These are phyloP conservation scores for Hypoxylon rickii DNA, from an alignment of 495 filamentous ascomycete genomes.

Conservation along the genomic window DNA sequence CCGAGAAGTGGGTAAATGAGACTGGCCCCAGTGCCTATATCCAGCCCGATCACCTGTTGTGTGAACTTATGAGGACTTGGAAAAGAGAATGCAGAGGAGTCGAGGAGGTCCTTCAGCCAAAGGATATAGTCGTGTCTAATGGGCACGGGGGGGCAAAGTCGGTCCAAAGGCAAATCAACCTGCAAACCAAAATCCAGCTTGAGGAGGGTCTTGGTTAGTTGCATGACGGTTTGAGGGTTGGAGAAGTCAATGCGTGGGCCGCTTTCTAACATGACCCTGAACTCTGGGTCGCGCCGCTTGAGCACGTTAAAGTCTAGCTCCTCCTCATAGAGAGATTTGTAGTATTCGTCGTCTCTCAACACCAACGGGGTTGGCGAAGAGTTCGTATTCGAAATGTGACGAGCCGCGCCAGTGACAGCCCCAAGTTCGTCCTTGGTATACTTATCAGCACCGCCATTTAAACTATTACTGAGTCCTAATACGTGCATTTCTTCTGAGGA, in stretches of 20 bases:
- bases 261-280: constrained; percentile 51
- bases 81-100: constrained; percentile 69
- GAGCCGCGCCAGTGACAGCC: too few relatives aligned
- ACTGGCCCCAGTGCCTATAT: constrained; percentile 90
- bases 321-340: constrained; percentile 40
- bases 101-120: constrained; percentile 86
- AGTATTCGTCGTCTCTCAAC: constrained; percentile 40
- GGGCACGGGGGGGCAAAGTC: constrained; percentile 89
- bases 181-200: constrained; percentile 73
- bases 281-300: constrained; percentile 38
- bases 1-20: constrained; percentile 88
- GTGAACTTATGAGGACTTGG: constrained; percentile 28
- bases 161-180: constrained; percentile 72
- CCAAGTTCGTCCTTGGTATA: too few relatives aligned
- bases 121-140: constrained; percentile 88
- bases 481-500: too few relatives aligned
- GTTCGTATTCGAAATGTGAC: background rate
- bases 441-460: too few relatives aligned
- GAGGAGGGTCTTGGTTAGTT: constrained; percentile 80
- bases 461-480: too few relatives aligned
- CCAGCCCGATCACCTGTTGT: constrained; percentile 70
- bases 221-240: constrained; percentile 75
- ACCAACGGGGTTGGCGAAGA: background rate
- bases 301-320: constrained; percentile 45
- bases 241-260: constrained; percentile 80